Base-by-base conservation (phyloP, 2,329 filamentous ascomycete genomes). In the Colletotrichum coccodes region DNA sequence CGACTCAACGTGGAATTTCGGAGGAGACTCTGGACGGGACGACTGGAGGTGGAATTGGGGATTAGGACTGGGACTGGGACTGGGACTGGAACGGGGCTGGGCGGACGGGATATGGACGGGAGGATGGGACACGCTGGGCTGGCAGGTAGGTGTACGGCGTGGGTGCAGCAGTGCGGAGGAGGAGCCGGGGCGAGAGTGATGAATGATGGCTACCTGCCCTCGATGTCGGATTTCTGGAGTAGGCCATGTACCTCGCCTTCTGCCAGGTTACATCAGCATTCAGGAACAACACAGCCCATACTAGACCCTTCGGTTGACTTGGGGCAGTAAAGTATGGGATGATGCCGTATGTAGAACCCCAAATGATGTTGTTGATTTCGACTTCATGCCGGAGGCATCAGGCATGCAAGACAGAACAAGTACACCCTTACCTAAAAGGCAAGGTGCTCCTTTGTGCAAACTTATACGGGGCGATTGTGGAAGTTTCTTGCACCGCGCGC, bases 1-100 rank as follows among this genome's bases (percentile, higher is more conserved):
- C 34, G 66, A 62, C 40, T 60, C 40, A 49, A 60, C 23, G 68
- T 68, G 64, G 64, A 60, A 68, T 68, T 60, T 40, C 23, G 60
- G 60, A 38, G 26, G 46, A 18, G 18, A 47, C 30, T 59, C 56
- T 52, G 46, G 36, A 23, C 21, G 34, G 32, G 49, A 59, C 52
- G 47, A 44, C 38, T 42, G 23, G 52, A 56, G 32, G 23, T 36
- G 52, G 38, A 42, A 42, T 44, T n/a, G 40, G 46, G 54, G 52
- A 54, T 54, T 68, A 46, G 49, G 44, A 57, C 30, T 60, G 56
- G 57, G 21, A 58, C 28, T 26, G 30, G 53, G 58, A 38, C 46
- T 40, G 59, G 44, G 18, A 46, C 30, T 50, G 54, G 53, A 53
- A 54, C 32, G 57, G 54, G 62, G n/a, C 62, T 56, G 36, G 32